phyloP scores from a whole-genome alignment of 202 grass and related monocot genomes.

The Setaria viridis region DNA sequence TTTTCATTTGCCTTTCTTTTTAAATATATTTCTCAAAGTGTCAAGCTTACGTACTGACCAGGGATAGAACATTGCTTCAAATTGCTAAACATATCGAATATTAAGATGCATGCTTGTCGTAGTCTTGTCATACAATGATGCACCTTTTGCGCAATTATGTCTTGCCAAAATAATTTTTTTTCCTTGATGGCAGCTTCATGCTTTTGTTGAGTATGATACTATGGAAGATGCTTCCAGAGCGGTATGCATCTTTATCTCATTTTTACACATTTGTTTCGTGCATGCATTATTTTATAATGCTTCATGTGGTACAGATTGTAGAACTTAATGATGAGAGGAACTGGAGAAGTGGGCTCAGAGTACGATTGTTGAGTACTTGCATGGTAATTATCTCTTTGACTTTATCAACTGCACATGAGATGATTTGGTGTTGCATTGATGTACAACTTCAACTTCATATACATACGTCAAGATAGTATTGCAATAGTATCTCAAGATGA shows the following conservation, averaged over 20 bases:
- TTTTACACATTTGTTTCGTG: slow-evolving; percentile 12
- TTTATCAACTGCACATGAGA: slow-evolving; percentile 32
- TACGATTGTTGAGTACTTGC: slow-evolving; percentile 81
- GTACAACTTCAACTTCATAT: slow-evolving; percentile 28
- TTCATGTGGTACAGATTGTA: slow-evolving; percentile 58
- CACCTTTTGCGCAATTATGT: slow-evolving; percentile 4
- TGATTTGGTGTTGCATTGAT: neutral
- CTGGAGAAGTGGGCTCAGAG: slow-evolving; percentile 97
- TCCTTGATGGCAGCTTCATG: slow-evolving; percentile 76
- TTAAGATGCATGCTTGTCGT: slow-evolving; percentile 1
- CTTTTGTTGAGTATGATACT: slow-evolving; percentile 97
- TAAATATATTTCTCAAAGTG: neutral
- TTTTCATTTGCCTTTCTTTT: neutral
- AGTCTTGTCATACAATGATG: neutral
- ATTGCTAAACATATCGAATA: slow-evolving; percentile 4
- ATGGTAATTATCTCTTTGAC: slow-evolving; percentile 61
- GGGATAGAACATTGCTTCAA: slow-evolving; percentile 5
- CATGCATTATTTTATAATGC: slow-evolving; percentile 13
- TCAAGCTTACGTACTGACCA: neutral
- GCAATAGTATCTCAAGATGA: slow-evolving; percentile 26
- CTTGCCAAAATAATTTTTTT: slow-evolving; percentile 37
- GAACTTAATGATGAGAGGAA: slow-evolving; percentile 98
- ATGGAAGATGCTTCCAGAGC: slow-evolving; percentile 90
- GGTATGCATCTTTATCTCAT: slow-evolving; percentile 55
- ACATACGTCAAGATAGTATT: slow-evolving; percentile 30